Evolutionary conservation across 2,329 filamentous ascomycete species (phyloP).

Genomic region (Phoma sp.): DNA sequence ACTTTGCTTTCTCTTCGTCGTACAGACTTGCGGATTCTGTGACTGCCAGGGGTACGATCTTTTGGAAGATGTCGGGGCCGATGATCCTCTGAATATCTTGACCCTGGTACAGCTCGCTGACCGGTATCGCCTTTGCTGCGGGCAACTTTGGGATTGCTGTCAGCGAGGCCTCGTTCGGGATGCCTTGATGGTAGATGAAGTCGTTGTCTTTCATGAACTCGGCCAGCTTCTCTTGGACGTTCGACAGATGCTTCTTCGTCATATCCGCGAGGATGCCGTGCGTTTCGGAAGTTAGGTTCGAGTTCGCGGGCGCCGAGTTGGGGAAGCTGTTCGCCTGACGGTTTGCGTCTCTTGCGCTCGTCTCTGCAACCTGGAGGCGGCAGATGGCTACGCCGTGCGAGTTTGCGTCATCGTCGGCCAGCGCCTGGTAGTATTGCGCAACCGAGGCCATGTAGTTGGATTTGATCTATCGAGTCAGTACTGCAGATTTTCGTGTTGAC

Average conservation of each 20-base stretch:
- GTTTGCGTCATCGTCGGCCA: constrained; percentile 88
- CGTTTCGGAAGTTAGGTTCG: constrained; percentile 84
- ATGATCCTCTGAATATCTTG: constrained; percentile 98
- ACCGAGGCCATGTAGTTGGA: constrained; percentile 81
- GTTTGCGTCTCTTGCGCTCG: constrained; percentile 78
- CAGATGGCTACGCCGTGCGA: constrained; percentile 86
- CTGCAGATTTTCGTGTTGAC: not conserved
- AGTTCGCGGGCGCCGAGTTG: constrained; percentile 75
- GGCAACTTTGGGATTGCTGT: constrained; percentile 86
- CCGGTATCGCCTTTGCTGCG: constrained; percentile 94
- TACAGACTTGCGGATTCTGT: constrained; percentile 97
- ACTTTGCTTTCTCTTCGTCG: constrained; percentile 97
- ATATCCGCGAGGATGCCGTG: constrained; percentile 77
- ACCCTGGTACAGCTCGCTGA: constrained; percentile 94
- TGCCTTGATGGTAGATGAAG: constrained; percentile 94
- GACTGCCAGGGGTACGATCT: constrained; percentile 94
- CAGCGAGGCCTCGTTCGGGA: constrained; percentile 84
- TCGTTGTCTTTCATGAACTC: constrained; percentile 92
- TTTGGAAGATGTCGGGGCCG: constrained; percentile 94
- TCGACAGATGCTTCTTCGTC: constrained; percentile 80
- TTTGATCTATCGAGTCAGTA: constrained; percentile 64
- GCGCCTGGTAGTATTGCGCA: constrained; percentile 91
- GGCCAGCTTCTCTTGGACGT: constrained; percentile 80
- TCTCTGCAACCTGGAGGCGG: constrained; percentile 81
- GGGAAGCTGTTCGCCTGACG: constrained; percentile 82